Evolutionary conservation across 1,139 yeast species (phyloP), one percentile per base, ranked within the genome.

Genomic region (Pichiaceae sp.): DNA sequence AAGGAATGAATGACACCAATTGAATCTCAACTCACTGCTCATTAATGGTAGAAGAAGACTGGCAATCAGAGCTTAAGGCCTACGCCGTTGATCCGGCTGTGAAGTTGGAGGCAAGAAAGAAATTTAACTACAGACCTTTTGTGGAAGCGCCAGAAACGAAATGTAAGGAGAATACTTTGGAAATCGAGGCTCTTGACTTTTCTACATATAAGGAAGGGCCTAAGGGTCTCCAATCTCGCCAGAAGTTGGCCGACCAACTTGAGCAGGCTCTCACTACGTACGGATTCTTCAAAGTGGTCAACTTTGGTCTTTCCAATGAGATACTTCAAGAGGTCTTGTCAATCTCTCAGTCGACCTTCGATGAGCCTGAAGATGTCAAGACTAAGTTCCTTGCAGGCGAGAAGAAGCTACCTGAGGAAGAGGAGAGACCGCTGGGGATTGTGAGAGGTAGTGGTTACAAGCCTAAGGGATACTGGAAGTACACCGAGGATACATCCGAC

Each of bases 361-460:
- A 66, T 21, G 46, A 66, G n/a, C 66, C 73, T 1, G 63, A 64
- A 11, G 68, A 64, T 17, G 63, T 53, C 27, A 69, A 70, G 46
- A 42, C 46, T n/a, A 46, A 59, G 24, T 64, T 60, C 41, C 49
- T 65, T 26, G 68, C 71, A 2, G 70, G 72, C 17, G 62, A 66
- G 3, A 44, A 51, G 17, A 51, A 53, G 4, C 38, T 46, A 32
- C 38, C 42, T 3, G 43, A 55, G 4, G 57, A 54, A 17, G 56
- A 63, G 2, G 37, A 35, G 9, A 27, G 36, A 12, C 40, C 42
- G 8, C 38, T 57, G 32, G 74, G 75, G 1, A 70, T 68, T 11
- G 72, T 68, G 42, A 53, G 72, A 34, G 72, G 72, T 11, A 53
- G 56, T 23, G 74, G 74, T 0, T 69, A 56, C 49, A 69, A 69